phyloP scores from a whole-genome alignment of 2,329 filamentous ascomycete genomes.

The Ophiostoma ulmi region DNA sequence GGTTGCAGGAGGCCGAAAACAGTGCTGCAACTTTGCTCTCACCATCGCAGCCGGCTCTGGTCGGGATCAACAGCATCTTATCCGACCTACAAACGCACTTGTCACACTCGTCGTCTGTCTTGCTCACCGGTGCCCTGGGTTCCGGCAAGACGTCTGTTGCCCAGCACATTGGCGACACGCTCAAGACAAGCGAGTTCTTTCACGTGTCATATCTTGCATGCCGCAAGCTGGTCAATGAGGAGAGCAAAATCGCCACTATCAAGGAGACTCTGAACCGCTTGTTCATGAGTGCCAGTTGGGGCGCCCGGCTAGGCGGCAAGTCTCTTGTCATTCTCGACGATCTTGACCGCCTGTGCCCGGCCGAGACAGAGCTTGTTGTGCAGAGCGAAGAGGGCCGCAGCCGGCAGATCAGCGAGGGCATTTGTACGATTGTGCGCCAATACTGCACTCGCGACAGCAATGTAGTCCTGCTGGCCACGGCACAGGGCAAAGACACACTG shows the following conservation, averaged over 20 bases:
- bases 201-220: constrained; percentile 84
- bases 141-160: constrained; percentile 83
- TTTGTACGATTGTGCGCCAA: constrained; percentile 76
- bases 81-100: constrained; percentile 69
- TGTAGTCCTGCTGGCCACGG: constrained; percentile 83
- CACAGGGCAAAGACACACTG: constrained; percentile 85
- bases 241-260: constrained; percentile 81
- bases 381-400: constrained; percentile 91
- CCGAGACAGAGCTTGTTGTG: constrained; percentile 89
- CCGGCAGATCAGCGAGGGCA: constrained; percentile 82
- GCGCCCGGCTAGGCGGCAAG: constrained; percentile 75
- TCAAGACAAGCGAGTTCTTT: constrained; percentile 69
- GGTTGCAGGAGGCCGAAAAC: constrained; percentile 37
- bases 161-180: constrained; percentile 65
- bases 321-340: constrained; percentile 87
- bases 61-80: constrained; percentile 78
- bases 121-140: constrained; percentile 83
- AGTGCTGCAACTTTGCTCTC: constrained; percentile 42
- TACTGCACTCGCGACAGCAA: constrained; percentile 75
- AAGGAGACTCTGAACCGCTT: constrained; percentile 80
- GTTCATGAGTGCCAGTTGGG: constrained; percentile 89
- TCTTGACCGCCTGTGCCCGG: constrained; percentile 84
- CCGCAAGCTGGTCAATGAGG: constrained; percentile 80
- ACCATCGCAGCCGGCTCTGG: constrained; percentile 50
- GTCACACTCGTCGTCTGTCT: constrained; percentile 78